Evolutionary conservation across 805 yeast species (phyloP), one percentile per base, ranked within the genome.

Genomic region (Candida tibetensis): DNA sequence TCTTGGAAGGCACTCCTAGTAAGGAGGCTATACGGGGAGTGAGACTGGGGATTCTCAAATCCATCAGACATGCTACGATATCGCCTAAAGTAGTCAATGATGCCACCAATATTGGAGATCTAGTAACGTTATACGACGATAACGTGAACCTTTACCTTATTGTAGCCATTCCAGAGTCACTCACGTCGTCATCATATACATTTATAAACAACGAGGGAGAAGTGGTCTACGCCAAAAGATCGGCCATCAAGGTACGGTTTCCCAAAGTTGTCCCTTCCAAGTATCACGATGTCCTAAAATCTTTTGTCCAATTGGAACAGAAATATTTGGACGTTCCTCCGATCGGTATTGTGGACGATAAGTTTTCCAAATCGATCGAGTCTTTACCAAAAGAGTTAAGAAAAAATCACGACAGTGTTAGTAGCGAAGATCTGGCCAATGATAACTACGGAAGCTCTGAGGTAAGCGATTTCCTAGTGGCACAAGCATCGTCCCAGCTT

Each of bases 121-220:
- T 82, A 32, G 88, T 82, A 3, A 74, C 79, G 13, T 52, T 82
- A 13, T 61, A 65, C 10, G 58, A 63, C 1, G 66, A 71, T 34
- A 68, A 67, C 27, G 61, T 72, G 3, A 72, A 70, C 34, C 59
- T 82, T 14, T 73, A 76, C 18, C 73, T 82, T 34, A 71, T 84
- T 23, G 79, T 72, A 1, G 74, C 69, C 17, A 57, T 76, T 17
- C 90, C 90, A 0, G 46, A 52, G 4, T 53, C 62, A 4, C 53
- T 74, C 2, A 62, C 64, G 13, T 81, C 79, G 32, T 75, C 77
- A 17, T 60, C 80, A 22, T 82, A 76, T 47, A 75, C 85, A 0
- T 70, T 80, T 42, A 63, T 79, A 34, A 72, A 74, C 37, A 66
- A 70, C 21, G 72, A 72, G 40, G 93, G 93, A 7, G 77, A 72